Conservation (phyloP, 768 basidiomycete genomes). For the Auricularia heimuer region DNA sequence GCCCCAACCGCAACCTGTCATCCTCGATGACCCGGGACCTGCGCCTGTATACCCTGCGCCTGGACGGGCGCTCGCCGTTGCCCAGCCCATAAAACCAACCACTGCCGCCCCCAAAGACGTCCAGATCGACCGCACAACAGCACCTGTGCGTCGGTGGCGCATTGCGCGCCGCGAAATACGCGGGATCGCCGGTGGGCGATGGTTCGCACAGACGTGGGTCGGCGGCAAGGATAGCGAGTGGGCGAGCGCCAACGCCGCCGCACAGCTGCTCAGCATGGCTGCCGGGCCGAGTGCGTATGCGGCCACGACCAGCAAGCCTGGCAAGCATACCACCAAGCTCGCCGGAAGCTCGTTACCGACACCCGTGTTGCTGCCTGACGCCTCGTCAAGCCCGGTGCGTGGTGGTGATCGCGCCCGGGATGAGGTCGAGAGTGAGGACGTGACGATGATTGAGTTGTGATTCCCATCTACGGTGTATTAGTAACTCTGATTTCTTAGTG, state of each 20-base stretch:
- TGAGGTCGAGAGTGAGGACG: not conserved
- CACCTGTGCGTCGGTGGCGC: constrained; percentile 63
- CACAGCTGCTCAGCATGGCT: constrained; percentile 2
- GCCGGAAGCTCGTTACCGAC: not conserved
- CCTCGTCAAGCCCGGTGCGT: not conserved
- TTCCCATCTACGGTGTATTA: not conserved
- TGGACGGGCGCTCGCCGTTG: not conserved
- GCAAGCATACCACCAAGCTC: not conserved
- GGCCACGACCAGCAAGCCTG: not conserved
- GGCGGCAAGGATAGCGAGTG: constrained; percentile 71
- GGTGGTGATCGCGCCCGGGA: not conserved
- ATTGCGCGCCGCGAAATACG: constrained; percentile 65
- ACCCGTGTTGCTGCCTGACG: not conserved
- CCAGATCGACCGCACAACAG: constrained; percentile 46
- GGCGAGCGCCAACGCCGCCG: constrained; percentile 23
- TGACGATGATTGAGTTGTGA: not conserved
- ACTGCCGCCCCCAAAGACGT: not conserved
- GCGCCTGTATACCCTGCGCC: not conserved
- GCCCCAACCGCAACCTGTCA: not conserved
- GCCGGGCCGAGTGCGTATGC: not conserved
- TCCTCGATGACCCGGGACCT: not conserved
- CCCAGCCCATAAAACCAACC: not conserved
- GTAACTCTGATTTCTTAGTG: not conserved
- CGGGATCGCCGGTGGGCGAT: constrained; percentile 75
- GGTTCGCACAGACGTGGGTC: constrained; percentile 76